A percentile compares a stretch with the other conserved stretches of the same genome.
phyloP scores from a whole-genome alignment of 202 grass and related monocot species.

The Dendrocalamus latiflorus region DNA sequence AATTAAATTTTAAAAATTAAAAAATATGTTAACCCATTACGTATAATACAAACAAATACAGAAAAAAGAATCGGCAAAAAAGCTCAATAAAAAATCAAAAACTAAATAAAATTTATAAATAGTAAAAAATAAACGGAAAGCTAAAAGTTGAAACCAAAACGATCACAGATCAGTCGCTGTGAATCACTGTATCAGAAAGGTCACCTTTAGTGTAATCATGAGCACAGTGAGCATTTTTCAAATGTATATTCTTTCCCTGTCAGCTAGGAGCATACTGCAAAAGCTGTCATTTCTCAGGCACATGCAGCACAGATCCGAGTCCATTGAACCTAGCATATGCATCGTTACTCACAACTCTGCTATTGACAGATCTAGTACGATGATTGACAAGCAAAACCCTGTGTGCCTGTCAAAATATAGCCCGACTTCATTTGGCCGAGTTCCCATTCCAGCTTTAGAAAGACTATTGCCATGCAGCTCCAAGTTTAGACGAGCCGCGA shows the following conservation, averaged over 20 bases:
- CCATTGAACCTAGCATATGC: constrained; percentile 24
- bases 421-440: background rate
- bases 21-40: too few species aligned
- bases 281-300: background rate
- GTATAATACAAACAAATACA: too few species aligned
- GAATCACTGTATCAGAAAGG: background rate
- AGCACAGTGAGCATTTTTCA: background rate
- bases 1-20: too few species aligned
- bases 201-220: background rate
- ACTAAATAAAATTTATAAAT: too few species aligned
- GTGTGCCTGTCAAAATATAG: constrained; percentile 1
- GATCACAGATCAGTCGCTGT: too few species aligned
- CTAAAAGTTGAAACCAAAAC: too few species aligned
- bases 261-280: background rate
- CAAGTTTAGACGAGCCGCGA: background rate
- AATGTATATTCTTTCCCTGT: background rate
- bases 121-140: too few species aligned
- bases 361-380: background rate
- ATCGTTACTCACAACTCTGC: background rate
- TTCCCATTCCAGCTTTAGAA: background rate
- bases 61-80: too few species aligned
- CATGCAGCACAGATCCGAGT: background rate
- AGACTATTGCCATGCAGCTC: background rate
- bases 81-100: too few species aligned
- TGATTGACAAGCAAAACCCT: constrained; percentile 2